Percentiles rank a stretch among this genome's conserved stretches.
These are phyloP conservation scores for Fusarium sp. DNA, from an alignment of 2,329 filamentous ascomycete species.

Conservation along the genomic window DNA sequence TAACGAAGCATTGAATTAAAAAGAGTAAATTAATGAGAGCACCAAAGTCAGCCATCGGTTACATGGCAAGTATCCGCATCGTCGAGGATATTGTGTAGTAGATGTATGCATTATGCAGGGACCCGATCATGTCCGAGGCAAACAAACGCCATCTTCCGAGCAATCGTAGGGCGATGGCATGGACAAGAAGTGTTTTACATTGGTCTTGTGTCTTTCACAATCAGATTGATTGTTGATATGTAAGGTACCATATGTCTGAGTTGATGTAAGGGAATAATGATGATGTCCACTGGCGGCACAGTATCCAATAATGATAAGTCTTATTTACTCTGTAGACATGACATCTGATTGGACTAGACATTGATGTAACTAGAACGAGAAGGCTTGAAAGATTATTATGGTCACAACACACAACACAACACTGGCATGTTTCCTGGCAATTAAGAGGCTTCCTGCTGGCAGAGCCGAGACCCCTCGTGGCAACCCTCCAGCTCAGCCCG, in stretches of 20 bases:
- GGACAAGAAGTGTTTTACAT: not conserved
- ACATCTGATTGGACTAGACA: not conserved
- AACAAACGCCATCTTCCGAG: not conserved
- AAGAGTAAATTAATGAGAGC: not conserved
- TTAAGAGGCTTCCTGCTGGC: constrained; percentile 10
- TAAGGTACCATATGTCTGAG: not conserved
- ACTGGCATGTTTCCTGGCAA: not conserved
- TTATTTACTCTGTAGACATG: not conserved
- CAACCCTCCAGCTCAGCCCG: not conserved
- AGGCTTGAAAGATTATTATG: constrained; percentile 2
- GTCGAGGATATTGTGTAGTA: not conserved
- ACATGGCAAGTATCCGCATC: not conserved
- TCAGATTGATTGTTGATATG: not conserved
- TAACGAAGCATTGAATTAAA: not conserved
- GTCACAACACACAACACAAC: not conserved
- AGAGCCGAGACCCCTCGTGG: constrained; percentile 8
- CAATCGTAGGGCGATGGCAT: not conserved
- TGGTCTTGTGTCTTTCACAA: not conserved
- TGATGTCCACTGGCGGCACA: not conserved
- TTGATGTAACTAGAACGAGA: not conserved
- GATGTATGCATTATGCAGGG: constrained; percentile 16
- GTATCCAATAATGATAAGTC: not conserved
- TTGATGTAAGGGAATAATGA: not conserved
- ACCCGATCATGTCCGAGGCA: constrained; percentile 6
- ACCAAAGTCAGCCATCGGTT: not conserved